phyloP scores from a whole-genome alignment of 2,329 filamentous ascomycete species.

The Sporothrix pallida region DNA sequence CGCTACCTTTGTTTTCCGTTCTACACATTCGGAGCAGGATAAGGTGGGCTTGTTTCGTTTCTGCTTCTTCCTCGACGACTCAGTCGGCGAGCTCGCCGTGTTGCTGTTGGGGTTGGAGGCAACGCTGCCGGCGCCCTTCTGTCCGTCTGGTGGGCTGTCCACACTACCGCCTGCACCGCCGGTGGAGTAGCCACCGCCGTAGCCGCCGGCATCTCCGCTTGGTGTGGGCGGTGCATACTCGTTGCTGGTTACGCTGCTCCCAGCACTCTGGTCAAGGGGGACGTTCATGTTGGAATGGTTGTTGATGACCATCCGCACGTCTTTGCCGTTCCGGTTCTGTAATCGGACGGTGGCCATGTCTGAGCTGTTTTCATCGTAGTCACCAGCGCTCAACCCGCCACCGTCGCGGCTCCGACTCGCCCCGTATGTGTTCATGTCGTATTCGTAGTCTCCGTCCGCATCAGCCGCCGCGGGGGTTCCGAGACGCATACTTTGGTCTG shows the following conservation, averaged over 20 bases:
- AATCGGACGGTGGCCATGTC: slow-evolving; percentile 14
- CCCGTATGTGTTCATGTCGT: slow-evolving; percentile 29
- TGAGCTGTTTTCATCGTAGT: slow-evolving; percentile 28
- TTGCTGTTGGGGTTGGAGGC: slow-evolving; percentile 24
- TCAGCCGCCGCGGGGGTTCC: slow-evolving; percentile 30
- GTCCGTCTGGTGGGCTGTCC: slow-evolving; percentile 21
- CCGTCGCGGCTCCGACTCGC: slow-evolving; percentile 28
- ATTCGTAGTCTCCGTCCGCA: slow-evolving; percentile 36
- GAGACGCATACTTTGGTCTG: slow-evolving; percentile 23
- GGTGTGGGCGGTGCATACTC: slow-evolving; percentile 35
- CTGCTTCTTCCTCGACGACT: slow-evolving; percentile 71
- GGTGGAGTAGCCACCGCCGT: slow-evolving; percentile 3
- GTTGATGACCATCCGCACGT: slow-evolving; percentile 35
- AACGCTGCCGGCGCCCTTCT: slow-evolving; percentile 16
- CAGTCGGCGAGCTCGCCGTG: slow-evolving; percentile 40
- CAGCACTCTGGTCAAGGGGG: slow-evolving; percentile 31
- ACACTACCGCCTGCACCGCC: slow-evolving; percentile 16
- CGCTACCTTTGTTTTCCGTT: slow-evolving; percentile 77
- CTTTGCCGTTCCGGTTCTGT: slow-evolving; percentile 33
- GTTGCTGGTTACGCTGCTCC: slow-evolving; percentile 36
- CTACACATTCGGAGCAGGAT: slow-evolving; percentile 79
- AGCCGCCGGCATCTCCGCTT: slow-evolving; percentile 18
- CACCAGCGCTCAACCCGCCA: slow-evolving; percentile 29
- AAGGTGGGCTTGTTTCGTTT: slow-evolving; percentile 84
- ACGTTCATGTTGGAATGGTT: slow-evolving; percentile 33